Base-by-base conservation (phyloP, 2,329 filamentous ascomycete species). In the Zasmidium citrigriseum region DNA sequence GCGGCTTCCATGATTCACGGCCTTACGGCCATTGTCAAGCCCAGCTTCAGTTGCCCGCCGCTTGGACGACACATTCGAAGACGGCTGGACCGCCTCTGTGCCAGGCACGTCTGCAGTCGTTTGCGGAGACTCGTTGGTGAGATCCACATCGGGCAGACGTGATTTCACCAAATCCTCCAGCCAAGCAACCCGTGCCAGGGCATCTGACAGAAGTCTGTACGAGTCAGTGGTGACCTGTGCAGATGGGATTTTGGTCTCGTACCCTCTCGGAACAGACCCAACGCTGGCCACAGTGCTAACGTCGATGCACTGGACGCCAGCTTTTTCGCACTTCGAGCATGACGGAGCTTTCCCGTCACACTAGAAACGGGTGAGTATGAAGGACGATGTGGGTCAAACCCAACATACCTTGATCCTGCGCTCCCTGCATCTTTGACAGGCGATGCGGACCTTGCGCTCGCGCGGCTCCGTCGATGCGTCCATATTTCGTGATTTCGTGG, bases 271-370 rank as follows among this genome's bases (percentile, higher is more conserved):
- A 11, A 41, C 34, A 4, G 7, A 4, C 18, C 34, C 34, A n/a
- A 41, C 34, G 14, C 34, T 41, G 34, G 34, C 16, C 12, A 41
- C 34, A 11, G 34, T 41, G 34, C 34, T 41, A 4, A 55, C 46
- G 21, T 55, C 54, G 38, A 55, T 45, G 38, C 54, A 55, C 7
- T 46, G 46, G 21, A 51, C 46, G 10, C 46, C 54, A 41, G 54
- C 54, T 38, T 55, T 55, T 20, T 29, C 46, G 38, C 54, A 55
- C 27, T 55, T 55, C 22, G 54, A 55, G 46, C 54, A 55, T 25
- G 46, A 50, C 23, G 54, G 54, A 29, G 47, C 38, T 16, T 48
- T 34, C 16, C 54, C 54, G 23, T 55, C 54, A 45, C 54, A 55
- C 24, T 47, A 20, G 16, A 23, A 22, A 11, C 16, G 24, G 46